Base-by-base conservation (phyloP, 768 basidiomycete species). In the Boletellus ananiceps region DNA sequence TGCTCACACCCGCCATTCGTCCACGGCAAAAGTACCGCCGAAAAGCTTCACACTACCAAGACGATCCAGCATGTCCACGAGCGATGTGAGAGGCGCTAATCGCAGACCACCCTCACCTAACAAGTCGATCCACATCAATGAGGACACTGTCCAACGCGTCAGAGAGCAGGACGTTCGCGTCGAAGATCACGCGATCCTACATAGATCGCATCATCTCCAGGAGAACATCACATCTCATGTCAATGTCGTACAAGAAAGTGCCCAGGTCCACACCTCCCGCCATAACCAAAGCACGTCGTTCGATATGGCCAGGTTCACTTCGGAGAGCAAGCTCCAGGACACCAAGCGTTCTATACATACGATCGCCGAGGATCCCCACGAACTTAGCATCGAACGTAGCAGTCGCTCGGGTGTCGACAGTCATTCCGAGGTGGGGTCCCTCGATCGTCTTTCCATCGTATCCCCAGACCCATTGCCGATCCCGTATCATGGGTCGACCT, bases 401-500 rank as follows among this genome's bases (percentile, higher is more conserved):
- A 51, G 53, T 37, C 57, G 23, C 37, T 59, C 60, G 35, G 47
- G 14, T 33, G 29, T 46, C 36, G 57, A 62, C 44, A 46, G 15
- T 32, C 62, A 57, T 47, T 60, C 49, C 21, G 63, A 65, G 14
- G 53, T 51, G 33, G 65, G 61, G 42, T 63, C 57, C 27, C 53
- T 56, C 19, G 38, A 42, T 37, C 53, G 53, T 36, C 56, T 68
- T 23, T 59, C 69, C n/a, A 67, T 68, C 16, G 40, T 61, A 44
- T 76, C 75, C 13, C 71, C 71, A 21, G 75, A 69, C 34, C 75
- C 75, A 29, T 48, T 77, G 43, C 75, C 76, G n/a, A 66, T 75
- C 27, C 76, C 75, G 7, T 75, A 71, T 50, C 74, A 76, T 36
- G 66, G 66, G 36, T 67, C 66, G 31, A 66, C 62, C 12, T 67